Base-by-base conservation (phyloP, 1,284 basidiomycete species). In the Ceratobasidium sp. region DNA sequence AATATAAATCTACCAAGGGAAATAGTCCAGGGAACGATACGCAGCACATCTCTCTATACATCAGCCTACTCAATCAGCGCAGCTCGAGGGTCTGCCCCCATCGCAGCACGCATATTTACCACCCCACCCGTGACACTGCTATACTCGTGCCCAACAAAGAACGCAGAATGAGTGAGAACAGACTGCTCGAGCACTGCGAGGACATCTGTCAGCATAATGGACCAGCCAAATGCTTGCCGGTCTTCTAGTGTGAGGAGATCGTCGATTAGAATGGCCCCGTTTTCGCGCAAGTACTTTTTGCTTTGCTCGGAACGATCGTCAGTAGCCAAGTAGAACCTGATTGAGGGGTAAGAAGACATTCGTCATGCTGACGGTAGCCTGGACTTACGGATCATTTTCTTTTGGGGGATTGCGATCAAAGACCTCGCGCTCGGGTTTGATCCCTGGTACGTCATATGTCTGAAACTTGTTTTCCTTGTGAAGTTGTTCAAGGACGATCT, bases 11-110 rank as follows among this genome's bases (percentile, higher is more conserved):
- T 7, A 15, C 4, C 22, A 66, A 51, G 49, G 46, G 32, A 52
- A 52, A 32, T 9, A 52, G 15, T 22, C 17, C 7, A 51, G 9
- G 32, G 15, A n/a, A 67, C 46, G 15, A n/a, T n/a, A 43, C 61
- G n/a, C 34, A 43, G 34, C 61, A 43, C 9, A 40, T 8, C 22
- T 44, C 5, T 66, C 25, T 19, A 22, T 70, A 17, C n/a, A 9
- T 7, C 8, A 67, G 29, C 2, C n/a, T 67, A 82, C 68, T 83
- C 82, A 49, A 82, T 79, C 46, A 80, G 44, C 37, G 80, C 81
- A 22, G 86, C 84, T 44, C 85, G 82, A n/a, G 84, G 82, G 79
- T 86, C 86, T 67, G 78, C 82, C 22, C 86, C 86, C 56, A 80
- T 78, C 8, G 81, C 83, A 0, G 84, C 86, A 25, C 86, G 84